Evolutionary conservation across 2,329 filamentous ascomycete genomes (phyloP).

Genomic region (Eutypella sp.): DNA sequence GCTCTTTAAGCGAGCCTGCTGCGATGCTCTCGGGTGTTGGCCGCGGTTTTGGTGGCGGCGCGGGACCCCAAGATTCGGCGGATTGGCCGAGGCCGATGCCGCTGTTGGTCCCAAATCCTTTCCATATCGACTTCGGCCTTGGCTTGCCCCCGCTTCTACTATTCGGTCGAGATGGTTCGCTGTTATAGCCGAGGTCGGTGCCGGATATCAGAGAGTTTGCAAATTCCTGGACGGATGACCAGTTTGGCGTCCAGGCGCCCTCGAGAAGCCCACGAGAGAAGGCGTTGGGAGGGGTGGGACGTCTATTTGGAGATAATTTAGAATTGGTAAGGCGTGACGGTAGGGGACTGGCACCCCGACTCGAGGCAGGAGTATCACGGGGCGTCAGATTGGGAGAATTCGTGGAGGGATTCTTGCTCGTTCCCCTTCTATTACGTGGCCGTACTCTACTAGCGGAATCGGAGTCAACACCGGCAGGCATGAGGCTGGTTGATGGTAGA

Average conservation of each 20-base stretch:
- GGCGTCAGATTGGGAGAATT: slow-evolving; percentile 29
- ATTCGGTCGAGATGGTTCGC: slow-evolving; percentile 27
- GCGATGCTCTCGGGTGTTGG: slow-evolving; percentile 46
- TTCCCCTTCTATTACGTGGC: slow-evolving; percentile 46
- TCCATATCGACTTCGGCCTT: slow-evolving; percentile 25
- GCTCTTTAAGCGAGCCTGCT: slow-evolving; percentile 47
- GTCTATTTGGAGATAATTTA: slow-evolving; percentile 20
- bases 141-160: slow-evolving; percentile 25
- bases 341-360: slow-evolving; percentile 45
- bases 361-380: slow-evolving; percentile 33
- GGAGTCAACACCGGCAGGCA: slow-evolving; percentile 34
- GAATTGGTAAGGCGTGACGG: slow-evolving; percentile 34
- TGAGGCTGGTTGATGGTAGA: slow-evolving; percentile 42
- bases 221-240: slow-evolving; percentile 51
- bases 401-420: slow-evolving; percentile 22
- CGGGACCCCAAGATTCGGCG: slow-evolving; percentile 45
- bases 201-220: slow-evolving; percentile 40
- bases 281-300: slow-evolving; percentile 24
- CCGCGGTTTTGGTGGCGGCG: slow-evolving; percentile 34
- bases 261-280: slow-evolving; percentile 41
- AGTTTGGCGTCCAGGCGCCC: slow-evolving; percentile 48
- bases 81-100: slow-evolving; percentile 18
- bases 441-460: slow-evolving; percentile 39
- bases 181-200: slow-evolving; percentile 26
- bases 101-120: slow-evolving; percentile 19